Base-by-base conservation (phyloP, 495 filamentous ascomycete genomes). In the Endocarpon pusillum region DNA sequence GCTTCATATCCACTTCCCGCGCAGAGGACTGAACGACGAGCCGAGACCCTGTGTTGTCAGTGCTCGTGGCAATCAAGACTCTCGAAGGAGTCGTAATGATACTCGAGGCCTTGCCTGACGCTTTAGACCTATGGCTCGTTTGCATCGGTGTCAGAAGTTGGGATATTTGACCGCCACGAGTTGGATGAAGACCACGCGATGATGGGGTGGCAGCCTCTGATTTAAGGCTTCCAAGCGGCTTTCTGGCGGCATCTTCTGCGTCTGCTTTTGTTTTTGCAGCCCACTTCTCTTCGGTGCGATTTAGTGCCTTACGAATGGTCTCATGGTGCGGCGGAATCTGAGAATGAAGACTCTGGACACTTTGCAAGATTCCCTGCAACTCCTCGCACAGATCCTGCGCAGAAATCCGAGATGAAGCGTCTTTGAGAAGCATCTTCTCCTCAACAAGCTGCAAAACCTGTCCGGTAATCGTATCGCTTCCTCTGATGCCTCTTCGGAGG, bases 391-490 rank as follows among this genome's bases (percentile, higher is more conserved):
- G 7, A 24, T 39, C 34, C 20, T 22, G 15, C 7, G 39, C 34
- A 8, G 20, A 21, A 8, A 40, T 32, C 12, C 39, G 25, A 12
- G 18, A 33, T 15, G 31, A 23, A 15, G 38, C 14, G 34, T 24
- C 10, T 11, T 26, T 14, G 3, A 47, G 31, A 6, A 51, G 39
- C 47, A 51, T 51, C 3, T 36, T 42, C 15, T 35, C 4, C 10
- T 42, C 40, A 1, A 42, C 37, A 4, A 42, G 38, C 23, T 39
- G 31, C 10, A 42, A 36, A 6, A 42, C 29, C 20, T 27, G 12
- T 9, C 25, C 17, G 7, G 40, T 34, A 11, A 42, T 35, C 4
- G 18, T 27, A 25, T 42, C 40, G 5, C 24, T 21, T 3, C 24
- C 36, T 14, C 26, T 23, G 10, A 42, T 9, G 14, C 9, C 15